Conservation (phyloP, 441 rosid species). For the Erodium chrysanthum region DNA sequence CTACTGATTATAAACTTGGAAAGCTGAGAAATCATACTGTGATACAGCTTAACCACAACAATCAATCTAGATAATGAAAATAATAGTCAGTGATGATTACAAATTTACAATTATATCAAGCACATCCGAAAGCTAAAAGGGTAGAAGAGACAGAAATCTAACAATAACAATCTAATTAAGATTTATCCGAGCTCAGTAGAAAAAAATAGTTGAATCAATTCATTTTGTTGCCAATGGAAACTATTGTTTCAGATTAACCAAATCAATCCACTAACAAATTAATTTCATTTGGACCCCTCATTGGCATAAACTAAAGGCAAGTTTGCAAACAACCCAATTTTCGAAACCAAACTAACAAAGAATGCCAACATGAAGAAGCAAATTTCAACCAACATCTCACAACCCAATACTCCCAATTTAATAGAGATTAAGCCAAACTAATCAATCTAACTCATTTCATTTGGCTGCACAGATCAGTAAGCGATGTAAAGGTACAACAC, state of each 20-base stretch:
- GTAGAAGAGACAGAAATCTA: background rate
- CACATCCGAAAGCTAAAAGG: background rate
- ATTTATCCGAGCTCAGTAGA: background rate
- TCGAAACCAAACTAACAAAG: background rate
- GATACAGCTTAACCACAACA: background rate
- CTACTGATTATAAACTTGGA: background rate
- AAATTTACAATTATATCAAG: background rate
- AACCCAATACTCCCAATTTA: constrained; percentile 11
- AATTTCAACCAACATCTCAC: background rate
- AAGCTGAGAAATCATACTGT: background rate
- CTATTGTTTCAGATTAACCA: constrained; percentile 13
- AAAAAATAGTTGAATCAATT: no score
- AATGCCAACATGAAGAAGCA: background rate
- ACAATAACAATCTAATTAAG: background rate
- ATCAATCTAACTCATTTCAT: constrained; percentile 8
- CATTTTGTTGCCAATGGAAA: background rate
- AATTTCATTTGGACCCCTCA: background rate
- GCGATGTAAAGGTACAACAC: background rate
- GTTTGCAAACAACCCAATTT: background rate
- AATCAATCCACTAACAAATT: constrained; percentile 4
- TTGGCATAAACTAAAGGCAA: background rate
- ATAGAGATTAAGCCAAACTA: background rate
- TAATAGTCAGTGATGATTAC: background rate
- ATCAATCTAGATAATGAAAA: background rate
- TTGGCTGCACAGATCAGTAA: constrained; percentile 9